A percentile compares a stretch with the other conserved stretches of the same genome.
These are phyloP conservation scores for Mycena latifolia DNA, from an alignment of 768 basidiomycete genomes.

Conservation along the genomic window DNA sequence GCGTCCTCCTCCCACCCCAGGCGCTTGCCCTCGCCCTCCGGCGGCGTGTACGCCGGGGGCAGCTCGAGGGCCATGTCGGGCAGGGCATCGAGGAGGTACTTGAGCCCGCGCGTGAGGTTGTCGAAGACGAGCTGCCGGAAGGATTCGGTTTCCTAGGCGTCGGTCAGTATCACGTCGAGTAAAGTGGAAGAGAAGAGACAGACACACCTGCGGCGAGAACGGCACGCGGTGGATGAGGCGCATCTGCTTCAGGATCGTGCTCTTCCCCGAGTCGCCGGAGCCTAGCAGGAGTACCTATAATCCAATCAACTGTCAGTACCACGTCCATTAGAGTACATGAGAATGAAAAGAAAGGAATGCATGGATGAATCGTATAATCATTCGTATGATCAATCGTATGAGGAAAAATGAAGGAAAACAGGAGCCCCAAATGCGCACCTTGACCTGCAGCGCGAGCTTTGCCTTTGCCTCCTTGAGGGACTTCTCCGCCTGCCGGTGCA, in stretches of 20 bases:
- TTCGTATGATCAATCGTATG: too few species aligned
- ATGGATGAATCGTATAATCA: too few species aligned
- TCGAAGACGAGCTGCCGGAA: constrained; percentile 95
- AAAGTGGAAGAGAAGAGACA: too few species aligned
- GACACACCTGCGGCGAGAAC: constrained; percentile 82
- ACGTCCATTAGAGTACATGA: too few species aligned
- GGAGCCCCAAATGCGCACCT: too few species aligned
- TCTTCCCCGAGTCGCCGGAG: constrained; percentile 95
- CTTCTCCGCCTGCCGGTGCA: too few species aligned
- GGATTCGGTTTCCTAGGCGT: constrained; percentile 79
- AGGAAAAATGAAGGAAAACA: too few species aligned
- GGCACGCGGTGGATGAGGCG: constrained; percentile 91
- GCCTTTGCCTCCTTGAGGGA: too few species aligned
- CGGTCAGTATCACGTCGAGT: too few species aligned
- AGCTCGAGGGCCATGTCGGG: constrained; percentile 89
- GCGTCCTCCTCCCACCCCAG: not conserved
- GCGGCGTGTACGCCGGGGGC: constrained; percentile 31
- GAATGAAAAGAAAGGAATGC: too few species aligned
- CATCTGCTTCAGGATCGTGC: constrained; percentile 98
- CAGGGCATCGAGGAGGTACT: constrained; percentile 87
- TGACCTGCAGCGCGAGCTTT: too few species aligned
- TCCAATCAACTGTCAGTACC: too few species aligned
- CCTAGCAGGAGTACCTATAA: constrained; percentile 93
- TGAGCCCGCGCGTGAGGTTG: constrained; percentile 90
- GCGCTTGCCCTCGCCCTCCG: not conserved